Base-by-base conservation (phyloP, 139 green algal genomes). In the Closterium sp. region DNA sequence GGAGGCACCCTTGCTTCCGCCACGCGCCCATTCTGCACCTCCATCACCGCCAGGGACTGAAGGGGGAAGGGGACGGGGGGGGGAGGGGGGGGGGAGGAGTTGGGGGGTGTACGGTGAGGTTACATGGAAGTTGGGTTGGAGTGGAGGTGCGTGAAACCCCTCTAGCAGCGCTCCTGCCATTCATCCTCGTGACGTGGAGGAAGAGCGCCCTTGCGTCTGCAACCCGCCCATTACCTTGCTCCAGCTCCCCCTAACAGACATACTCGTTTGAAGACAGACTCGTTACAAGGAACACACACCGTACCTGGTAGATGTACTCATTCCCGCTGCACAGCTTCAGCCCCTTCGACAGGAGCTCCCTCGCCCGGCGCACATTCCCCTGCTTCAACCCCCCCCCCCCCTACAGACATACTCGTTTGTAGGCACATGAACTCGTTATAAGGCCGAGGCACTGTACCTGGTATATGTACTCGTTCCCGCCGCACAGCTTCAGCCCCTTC, bases 341-440 rank as follows among this genome's bases (percentile, higher is more conserved):
- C 4, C 94, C 92, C 33, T 94, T 94, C 31, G 94, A 34, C n/a
- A 95, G 94, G 64, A 95, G 88, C 34, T 95, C 93, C 38, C 96
- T 89, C 2, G 98, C 98, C 1, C 94, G 93, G 43, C 95, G 83
- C 86, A 96, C 96, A 93, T 99, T 98, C 34, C 98, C 98, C 89
- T 98, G 88, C 21, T 86, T 86, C 95, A 97, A 97, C 95, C 99
- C 98, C 91, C 99, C 95, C 93, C 98, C 95, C 9, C 97, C 98
- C 98, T 98, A 99, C 83, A n/a, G n/a, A n/a, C n/a, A n/a, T n/a
- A n/a, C n/a, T n/a, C n/a, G n/a, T n/a, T n/a, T n/a, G n/a, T n/a
- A n/a, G n/a, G n/a, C 23, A 69, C 4, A 69, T 25, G 43, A 25
- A 69, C 43, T 69, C 43, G 43, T 7, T 85, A 33, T 31, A 85